Evolutionary conservation across 2,329 filamentous ascomycete genomes (phyloP).

Genomic region (Fusarium heterosporum): DNA sequence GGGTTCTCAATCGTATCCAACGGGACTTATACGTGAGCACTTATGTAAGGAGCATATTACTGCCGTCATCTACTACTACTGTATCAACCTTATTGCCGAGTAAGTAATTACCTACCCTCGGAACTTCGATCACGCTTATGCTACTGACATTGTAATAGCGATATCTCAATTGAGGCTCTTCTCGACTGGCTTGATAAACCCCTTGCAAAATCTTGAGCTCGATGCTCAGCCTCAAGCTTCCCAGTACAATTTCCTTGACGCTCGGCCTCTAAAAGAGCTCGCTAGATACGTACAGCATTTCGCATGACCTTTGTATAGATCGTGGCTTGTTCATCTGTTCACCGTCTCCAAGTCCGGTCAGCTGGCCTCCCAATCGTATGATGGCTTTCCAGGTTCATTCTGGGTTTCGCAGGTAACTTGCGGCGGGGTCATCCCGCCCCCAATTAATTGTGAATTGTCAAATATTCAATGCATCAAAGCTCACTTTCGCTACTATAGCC

Average conservation of each 20-base stretch:
- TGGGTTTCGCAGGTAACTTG: constrained; percentile 6
- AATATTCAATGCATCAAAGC: constrained; percentile 21
- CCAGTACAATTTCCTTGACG: constrained; percentile 13
- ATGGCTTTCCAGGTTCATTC: constrained; percentile 32
- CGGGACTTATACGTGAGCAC: background rate
- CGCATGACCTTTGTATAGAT: constrained; percentile 37
- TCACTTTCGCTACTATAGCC: background rate
- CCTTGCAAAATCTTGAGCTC: background rate
- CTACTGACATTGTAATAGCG: background rate
- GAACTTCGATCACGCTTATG: background rate
- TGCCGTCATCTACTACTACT: background rate
- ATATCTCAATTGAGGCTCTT: background rate
- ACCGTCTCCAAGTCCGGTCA: constrained; percentile 44
- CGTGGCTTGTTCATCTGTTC: constrained; percentile 41
- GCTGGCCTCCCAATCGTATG: constrained; percentile 41
- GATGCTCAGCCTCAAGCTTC: constrained; percentile 14
- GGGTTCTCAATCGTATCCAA: constrained; percentile 4
- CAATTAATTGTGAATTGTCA: constrained; percentile 8
- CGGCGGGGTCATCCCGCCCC: constrained; percentile 12
- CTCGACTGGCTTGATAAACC: background rate
- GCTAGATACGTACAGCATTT: constrained; percentile 36
- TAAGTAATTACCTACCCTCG: background rate
- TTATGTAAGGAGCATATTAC: constrained; percentile 13
- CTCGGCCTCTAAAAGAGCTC: constrained; percentile 13
- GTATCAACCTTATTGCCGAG: background rate